These are phyloP conservation scores for Beauveria bassiana DNA, from an alignment of 2,329 filamentous ascomycete genomes.

Conservation along the genomic window DNA sequence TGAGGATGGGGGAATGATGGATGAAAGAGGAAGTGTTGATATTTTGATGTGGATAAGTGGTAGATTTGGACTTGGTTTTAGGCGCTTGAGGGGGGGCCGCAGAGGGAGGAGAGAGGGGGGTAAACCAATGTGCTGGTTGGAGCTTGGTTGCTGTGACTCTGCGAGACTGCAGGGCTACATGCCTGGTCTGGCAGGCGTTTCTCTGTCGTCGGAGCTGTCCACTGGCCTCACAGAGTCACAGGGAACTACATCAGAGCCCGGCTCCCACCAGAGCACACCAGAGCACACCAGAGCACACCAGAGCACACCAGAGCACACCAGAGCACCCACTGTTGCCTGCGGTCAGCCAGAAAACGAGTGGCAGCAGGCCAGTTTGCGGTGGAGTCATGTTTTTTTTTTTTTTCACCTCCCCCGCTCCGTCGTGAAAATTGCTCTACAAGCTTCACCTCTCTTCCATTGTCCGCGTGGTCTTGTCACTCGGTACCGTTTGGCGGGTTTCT, in stretches of 20 bases:
- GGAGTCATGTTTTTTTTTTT: constrained; percentile 6
- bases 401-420: constrained; percentile 5
- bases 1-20: constrained; percentile 18
- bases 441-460: constrained; percentile 12
- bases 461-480: background rate
- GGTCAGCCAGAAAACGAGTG: background rate
- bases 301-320: background rate
- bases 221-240: background rate
- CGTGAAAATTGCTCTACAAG: constrained; percentile 1
- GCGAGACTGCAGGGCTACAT: background rate
- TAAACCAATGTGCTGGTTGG: background rate
- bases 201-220: background rate
- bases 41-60: constrained; percentile 20
- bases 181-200: background rate
- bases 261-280: no score
- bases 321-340: background rate
- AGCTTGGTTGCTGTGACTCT: background rate
- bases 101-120: constrained; percentile 13
- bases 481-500: background rate
- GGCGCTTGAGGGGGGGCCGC: constrained; percentile 4
- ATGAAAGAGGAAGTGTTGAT: constrained; percentile 24
- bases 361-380: background rate
- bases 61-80: constrained; percentile 19
- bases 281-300: background rate
- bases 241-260: no score